These are phyloP conservation scores for Auriscalpium microsporum DNA, from an alignment of 768 basidiomycete genomes.

Conservation along the genomic window DNA sequence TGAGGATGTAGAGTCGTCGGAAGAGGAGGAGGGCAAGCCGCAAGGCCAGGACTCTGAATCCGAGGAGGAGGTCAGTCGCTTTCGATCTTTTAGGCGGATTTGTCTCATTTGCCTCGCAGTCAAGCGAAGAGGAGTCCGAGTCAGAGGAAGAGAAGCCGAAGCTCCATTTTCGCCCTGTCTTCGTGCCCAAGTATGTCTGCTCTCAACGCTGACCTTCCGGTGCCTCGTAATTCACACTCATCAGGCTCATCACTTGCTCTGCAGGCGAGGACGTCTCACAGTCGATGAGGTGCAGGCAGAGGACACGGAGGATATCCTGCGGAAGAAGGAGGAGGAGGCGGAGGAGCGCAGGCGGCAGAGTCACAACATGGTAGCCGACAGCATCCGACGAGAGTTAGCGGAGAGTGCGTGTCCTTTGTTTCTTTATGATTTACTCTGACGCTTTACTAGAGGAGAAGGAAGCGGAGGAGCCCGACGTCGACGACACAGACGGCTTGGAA, in stretches of 20 bases:
- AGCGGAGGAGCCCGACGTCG: slow-evolving; percentile 75
- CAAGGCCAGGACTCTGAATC: slow-evolving; percentile 23
- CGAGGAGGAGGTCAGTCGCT: slow-evolving; percentile 38
- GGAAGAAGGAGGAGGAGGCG: slow-evolving; percentile 62
- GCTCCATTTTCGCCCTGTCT: slow-evolving; percentile 82
- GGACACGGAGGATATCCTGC: slow-evolving; percentile 68
- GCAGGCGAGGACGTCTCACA: slow-evolving; percentile 68
- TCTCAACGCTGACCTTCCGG: not conserved
- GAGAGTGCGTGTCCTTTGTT: slow-evolving; percentile 58
- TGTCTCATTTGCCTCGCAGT: slow-evolving; percentile 33
- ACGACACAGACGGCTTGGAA: slow-evolving; percentile 92
- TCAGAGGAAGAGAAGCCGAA: slow-evolving; percentile 67
- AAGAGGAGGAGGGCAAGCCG: slow-evolving; percentile 32
- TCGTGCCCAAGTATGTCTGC: slow-evolving; percentile 81
- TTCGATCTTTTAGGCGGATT: slow-evolving; percentile 4
- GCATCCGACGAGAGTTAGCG: slow-evolving; percentile 81
- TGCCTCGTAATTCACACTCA: not conserved
- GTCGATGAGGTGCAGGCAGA: slow-evolving; percentile 61
- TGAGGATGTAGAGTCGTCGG: slow-evolving; percentile 26
- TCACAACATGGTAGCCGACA: slow-evolving; percentile 90
- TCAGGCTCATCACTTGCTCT: slow-evolving; percentile 1
- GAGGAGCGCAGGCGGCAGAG: slow-evolving; percentile 83
- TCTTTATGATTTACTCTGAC: not conserved
- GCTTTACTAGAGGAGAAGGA: slow-evolving; percentile 75
- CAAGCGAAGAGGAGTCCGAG: slow-evolving; percentile 82